Base-by-base conservation (phyloP, 192 early-diverging fungal species). In the Backusella morwellensis region DNA sequence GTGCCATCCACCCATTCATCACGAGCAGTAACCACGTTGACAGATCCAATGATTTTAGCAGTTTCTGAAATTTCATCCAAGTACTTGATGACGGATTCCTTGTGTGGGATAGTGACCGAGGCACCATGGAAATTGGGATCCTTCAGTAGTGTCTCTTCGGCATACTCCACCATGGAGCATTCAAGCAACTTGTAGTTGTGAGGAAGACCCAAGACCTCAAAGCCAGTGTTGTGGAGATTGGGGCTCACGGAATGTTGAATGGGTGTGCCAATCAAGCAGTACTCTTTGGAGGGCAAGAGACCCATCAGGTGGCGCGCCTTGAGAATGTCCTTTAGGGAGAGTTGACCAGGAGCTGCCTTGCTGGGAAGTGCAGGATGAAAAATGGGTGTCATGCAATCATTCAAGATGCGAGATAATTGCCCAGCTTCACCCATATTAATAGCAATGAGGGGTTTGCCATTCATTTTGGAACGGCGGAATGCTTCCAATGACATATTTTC, bases 61-160 rank as follows among this genome's bases (percentile, higher is more conserved):
- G 91, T 91, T 9, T 92, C 91, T 6, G 92, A 93, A 38, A 97
- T 80, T 66, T 85, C 68, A 77, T 91, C 87, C 40, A 95, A 81
- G 56, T 97, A 86, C 23, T 87, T 85, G 52, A 98, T 90, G 21
- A 98, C 88, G 11, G 88, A 87, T 68, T 94, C 85, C 87, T 99
- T 99, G 78, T 95, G 91, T 68, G 98, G 98, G 59, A 98, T 98
- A 6, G 98, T 99, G 0, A 99, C 94, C 14, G 93, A 94, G 2
- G 94, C 95, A 63, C 98, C 98, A 50, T 96, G 96, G 91, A 98
- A 99, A 67, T 88, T 76, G 3, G 82, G 34, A 71, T 83, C 63
- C 15, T 85, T 44, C 44, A 91, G 78, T 35, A 87, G 80, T 11
- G 80, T 80, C 6, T 83, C 82, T 44, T 91, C 80, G 66, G 90